Evolutionary conservation across 331 rosid species (phyloP).

Genomic region (Cydonia oblonga): DNA sequence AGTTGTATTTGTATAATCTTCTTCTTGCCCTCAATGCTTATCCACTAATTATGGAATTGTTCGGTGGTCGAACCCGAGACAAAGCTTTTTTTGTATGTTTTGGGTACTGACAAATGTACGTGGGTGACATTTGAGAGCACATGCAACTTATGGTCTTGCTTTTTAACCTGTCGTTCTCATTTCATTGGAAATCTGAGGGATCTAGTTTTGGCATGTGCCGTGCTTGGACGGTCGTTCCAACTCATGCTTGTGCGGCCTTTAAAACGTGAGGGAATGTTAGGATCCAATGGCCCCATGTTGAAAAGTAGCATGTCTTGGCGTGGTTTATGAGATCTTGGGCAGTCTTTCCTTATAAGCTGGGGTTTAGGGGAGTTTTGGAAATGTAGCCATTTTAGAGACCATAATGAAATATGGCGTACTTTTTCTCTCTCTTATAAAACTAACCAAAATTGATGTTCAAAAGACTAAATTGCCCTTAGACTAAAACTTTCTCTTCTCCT

Average conservation of each 20-base stretch:
- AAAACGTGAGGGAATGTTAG: neutral
- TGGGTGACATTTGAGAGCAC: neutral
- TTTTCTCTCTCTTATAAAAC: too few relatives aligned
- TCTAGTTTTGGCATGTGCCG: neutral
- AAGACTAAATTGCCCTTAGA: too few relatives aligned
- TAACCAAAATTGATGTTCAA: too few relatives aligned
- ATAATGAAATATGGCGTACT: too few relatives aligned
- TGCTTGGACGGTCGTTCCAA: neutral
- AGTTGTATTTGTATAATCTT: slow-evolving; percentile 13
- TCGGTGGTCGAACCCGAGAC: neutral
- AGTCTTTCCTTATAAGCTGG: neutral
- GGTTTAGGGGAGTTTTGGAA: too few relatives aligned
- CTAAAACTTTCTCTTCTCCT: too few relatives aligned
- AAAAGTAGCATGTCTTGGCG: neutral
- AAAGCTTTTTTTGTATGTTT: neutral
- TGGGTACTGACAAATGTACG: neutral
- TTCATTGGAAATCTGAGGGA: neutral
- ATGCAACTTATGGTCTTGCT: neutral
- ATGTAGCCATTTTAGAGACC: too few relatives aligned
- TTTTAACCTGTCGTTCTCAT: neutral
- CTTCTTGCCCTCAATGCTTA: neutral
- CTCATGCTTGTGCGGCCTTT: neutral
- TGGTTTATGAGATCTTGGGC: neutral
- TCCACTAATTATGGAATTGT: neutral
- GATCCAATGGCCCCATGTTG: neutral